Percentiles rank a stretch among this genome's conserved stretches.
Conservation (phyloP, 768 basidiomycete species). For the Russula virescens region DNA sequence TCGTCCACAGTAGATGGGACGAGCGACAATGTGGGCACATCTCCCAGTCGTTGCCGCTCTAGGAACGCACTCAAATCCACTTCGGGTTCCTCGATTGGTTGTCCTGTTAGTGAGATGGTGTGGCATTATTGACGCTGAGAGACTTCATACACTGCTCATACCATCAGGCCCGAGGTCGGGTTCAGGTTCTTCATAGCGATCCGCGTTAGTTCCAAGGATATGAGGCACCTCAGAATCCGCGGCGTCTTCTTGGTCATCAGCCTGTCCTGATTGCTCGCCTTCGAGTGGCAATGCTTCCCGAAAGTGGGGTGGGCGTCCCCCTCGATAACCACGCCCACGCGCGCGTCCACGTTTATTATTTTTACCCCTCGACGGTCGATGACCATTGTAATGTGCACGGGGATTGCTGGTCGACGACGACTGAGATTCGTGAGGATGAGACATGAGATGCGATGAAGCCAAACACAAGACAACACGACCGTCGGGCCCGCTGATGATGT, state of each 20-base stretch:
- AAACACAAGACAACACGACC: constrained; percentile 13
- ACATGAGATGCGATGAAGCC: not conserved
- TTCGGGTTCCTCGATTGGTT: constrained; percentile 63
- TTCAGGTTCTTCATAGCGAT: constrained; percentile 68
- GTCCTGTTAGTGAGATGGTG: constrained; percentile 38
- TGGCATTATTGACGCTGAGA: not conserved
- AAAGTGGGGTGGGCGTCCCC: constrained; percentile 63
- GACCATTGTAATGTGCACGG: constrained; percentile 34
- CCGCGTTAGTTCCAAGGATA: constrained; percentile 60
- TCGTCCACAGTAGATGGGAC: constrained; percentile 34
- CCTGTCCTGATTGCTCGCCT: constrained; percentile 42
- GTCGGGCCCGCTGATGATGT: too few species aligned
- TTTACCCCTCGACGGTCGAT: constrained; percentile 59
- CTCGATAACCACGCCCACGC: constrained; percentile 53
- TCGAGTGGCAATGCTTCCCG: constrained; percentile 54
- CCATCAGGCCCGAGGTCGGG: constrained; percentile 69
- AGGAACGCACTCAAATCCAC: constrained; percentile 65
- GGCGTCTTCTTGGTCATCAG: constrained; percentile 41
- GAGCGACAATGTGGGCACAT: constrained; percentile 24
- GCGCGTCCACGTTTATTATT: constrained; percentile 65
- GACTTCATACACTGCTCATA: constrained; percentile 28
- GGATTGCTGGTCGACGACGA: not conserved
- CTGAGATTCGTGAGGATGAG: not conserved
- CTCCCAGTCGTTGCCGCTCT: constrained; percentile 52
- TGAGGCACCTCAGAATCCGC: constrained; percentile 48